Conservation (phyloP, 208 protist genomes). For the Leishmania tarentolae region DNA sequence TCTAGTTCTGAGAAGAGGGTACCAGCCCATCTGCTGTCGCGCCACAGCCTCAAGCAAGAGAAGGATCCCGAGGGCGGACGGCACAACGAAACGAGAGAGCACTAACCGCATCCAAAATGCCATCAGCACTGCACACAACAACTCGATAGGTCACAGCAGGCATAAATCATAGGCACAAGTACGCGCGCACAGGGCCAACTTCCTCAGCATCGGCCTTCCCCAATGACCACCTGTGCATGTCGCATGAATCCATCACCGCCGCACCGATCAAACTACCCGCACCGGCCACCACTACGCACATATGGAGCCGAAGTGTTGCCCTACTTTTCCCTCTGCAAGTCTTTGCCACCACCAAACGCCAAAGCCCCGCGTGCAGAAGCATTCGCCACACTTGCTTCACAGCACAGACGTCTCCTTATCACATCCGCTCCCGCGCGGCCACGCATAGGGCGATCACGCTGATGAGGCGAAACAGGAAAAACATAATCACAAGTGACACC, state of each 20-base stretch:
- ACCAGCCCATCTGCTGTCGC: not conserved
- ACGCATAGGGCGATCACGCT: constrained; percentile 41
- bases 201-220: not conserved
- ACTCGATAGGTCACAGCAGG: too few species aligned
- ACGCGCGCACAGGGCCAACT: too few species aligned
- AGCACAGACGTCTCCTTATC: not conserved
- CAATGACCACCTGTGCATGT: not conserved
- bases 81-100: too few species aligned
- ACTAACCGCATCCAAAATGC: too few species aligned
- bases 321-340: not conserved
- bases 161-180: too few species aligned
- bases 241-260: not conserved
- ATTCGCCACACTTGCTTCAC: not conserved
- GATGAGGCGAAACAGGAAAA: constrained; percentile 42
- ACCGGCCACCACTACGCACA: not conserved
- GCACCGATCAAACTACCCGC: not conserved
- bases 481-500: constrained; percentile 57
- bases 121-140: not conserved
- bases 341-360: not conserved
- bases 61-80: too few species aligned
- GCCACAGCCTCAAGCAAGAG: not conserved
- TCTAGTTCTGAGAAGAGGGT: not conserved
- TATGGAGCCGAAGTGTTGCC: not conserved
- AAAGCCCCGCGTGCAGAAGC: not conserved
- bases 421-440: constrained; percentile 26